Evolutionary conservation across 2,329 filamentous ascomycete species (phyloP).

Genomic region (Aspergillus sp.): DNA sequence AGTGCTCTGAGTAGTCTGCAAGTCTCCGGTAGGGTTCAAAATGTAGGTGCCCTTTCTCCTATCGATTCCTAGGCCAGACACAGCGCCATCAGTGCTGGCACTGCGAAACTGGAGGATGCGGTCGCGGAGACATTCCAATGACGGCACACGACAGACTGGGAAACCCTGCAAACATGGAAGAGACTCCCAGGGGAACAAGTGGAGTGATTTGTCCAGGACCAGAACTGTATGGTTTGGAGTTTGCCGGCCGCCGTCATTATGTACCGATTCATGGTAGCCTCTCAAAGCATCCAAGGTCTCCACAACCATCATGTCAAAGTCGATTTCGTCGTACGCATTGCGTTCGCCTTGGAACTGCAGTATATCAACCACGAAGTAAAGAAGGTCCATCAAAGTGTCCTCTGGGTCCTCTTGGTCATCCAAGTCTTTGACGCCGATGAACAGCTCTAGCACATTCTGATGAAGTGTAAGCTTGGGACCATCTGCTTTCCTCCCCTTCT

Average conservation of each 20-base stretch:
- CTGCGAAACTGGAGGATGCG: constrained; percentile 60
- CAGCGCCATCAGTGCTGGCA: constrained; percentile 17
- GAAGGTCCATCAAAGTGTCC: constrained; percentile 82
- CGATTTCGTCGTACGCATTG: constrained; percentile 96
- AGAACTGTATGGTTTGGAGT: constrained; percentile 70
- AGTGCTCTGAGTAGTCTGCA: constrained; percentile 73
- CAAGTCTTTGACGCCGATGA: constrained; percentile 78
- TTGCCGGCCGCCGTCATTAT: constrained; percentile 33
- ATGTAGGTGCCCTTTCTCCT: constrained; percentile 61
- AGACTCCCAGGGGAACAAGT: constrained; percentile 94
- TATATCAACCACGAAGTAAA: constrained; percentile 96
- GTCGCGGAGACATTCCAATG: constrained; percentile 75
- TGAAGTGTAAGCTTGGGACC: constrained; percentile 57
- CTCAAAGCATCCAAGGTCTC: constrained; percentile 83
- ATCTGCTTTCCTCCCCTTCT: constrained; percentile 55
- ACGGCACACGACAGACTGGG: constrained; percentile 84
- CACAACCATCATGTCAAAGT: constrained; percentile 88
- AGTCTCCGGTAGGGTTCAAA: constrained; percentile 83
- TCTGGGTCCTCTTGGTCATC: constrained; percentile 73
- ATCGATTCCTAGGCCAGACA: constrained; percentile 52
- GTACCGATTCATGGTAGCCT: constrained; percentile 64
- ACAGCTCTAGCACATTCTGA: constrained; percentile 75
- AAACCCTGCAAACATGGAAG: constrained; percentile 77
- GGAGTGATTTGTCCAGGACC: constrained; percentile 85
- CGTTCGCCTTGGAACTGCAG: constrained; percentile 94